Evolutionary conservation across 805 yeast species (phyloP).

Genomic region (Metschnikowia gelsemii): DNA sequence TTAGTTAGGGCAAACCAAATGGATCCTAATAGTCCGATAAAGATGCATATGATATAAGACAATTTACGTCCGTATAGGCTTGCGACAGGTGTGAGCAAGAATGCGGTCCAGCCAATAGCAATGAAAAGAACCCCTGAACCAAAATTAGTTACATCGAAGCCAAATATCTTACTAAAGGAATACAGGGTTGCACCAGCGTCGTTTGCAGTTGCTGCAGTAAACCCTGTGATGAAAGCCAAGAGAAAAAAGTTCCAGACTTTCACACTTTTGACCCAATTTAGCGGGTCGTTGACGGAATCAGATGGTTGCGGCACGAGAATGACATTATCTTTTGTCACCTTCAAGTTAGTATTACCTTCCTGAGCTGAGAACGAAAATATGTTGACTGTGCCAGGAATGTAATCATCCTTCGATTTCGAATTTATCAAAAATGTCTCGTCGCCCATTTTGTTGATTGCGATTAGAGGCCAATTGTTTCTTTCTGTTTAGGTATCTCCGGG

Average conservation of each 20-base stretch:
- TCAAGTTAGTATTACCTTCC: conserved; percentile 13
- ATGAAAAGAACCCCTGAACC: conserved; percentile 79
- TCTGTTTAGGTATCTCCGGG: too few relatives aligned
- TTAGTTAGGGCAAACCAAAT: conserved; percentile 66
- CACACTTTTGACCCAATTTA: conserved; percentile 40
- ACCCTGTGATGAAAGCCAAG: conserved; percentile 56
- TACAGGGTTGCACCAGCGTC: conserved; percentile 74
- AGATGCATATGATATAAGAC: conserved; percentile 59
- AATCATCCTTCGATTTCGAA: conserved; percentile 17
- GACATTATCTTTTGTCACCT: conserved; percentile 28
- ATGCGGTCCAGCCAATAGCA: conserved; percentile 65
- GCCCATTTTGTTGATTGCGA: too few relatives aligned
- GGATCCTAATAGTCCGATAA: conserved; percentile 61
- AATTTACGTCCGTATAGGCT: conserved; percentile 68
- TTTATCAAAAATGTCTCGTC: conserved; percentile 15
- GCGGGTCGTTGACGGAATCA: conserved; percentile 50
- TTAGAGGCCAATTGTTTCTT: too few relatives aligned
- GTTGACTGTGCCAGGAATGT: conserved; percentile 22
- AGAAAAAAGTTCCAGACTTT: conserved; percentile 41
- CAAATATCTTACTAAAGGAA: conserved; percentile 57
- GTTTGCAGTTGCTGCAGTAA: conserved; percentile 72
- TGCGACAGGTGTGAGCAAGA: conserved; percentile 65
- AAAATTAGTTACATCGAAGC: conserved; percentile 68
- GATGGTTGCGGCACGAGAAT: conserved; percentile 50
- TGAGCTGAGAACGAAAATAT: conserved; percentile 18